Base-by-base conservation (phyloP, 1,284 basidiomycete genomes). In the Boletus smithii region DNA sequence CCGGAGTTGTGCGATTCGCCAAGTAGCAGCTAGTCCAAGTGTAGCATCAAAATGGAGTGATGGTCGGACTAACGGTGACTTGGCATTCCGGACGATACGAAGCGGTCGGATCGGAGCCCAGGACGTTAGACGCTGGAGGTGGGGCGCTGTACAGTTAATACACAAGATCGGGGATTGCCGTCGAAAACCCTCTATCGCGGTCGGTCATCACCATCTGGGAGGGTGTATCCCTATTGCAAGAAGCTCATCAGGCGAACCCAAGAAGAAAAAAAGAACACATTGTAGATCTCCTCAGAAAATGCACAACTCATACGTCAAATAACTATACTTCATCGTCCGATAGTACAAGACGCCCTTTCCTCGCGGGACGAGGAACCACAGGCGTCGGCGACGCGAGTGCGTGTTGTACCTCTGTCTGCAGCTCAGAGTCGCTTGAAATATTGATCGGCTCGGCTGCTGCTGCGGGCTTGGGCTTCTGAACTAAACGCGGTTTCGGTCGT, bases 261-360 rank as follows among this genome's bases (percentile, higher is more conserved):
- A 13, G 13, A 35, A 37, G 27, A 37, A 40, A 36, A 46, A 16
- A 30, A 33, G 22, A 44, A 29, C 17, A 48, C 30, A 32, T 47
- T 4, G 13, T 13, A 48, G 37, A 46, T 52, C 46, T 40, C 42
- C 32, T 36, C 31, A 16, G 17, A 35, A 36, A 44, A 51, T 39
- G 22, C 37, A 49, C 45, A 33, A 44, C 43, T 5, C 29, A 36
- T 44, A 49, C 31, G 54, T 36, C 23, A 23, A 26, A 49, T 41
- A 50, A 4, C 53, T 60, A 68, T 45, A 39, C 32, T 16, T 69
- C 66, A 14, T 77, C 77, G 46, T 79, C 76, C 33, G 77, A 79
- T 38, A 77, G 59, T 26, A 68, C 50, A 31, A 76, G 46, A 13
- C 70, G 69, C 24, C 61, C 58, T 61, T 69, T 65, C 57, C 58